Conservation (phyloP, 148 eudicot species). For the Nepenthes mirabilis region DNA sequence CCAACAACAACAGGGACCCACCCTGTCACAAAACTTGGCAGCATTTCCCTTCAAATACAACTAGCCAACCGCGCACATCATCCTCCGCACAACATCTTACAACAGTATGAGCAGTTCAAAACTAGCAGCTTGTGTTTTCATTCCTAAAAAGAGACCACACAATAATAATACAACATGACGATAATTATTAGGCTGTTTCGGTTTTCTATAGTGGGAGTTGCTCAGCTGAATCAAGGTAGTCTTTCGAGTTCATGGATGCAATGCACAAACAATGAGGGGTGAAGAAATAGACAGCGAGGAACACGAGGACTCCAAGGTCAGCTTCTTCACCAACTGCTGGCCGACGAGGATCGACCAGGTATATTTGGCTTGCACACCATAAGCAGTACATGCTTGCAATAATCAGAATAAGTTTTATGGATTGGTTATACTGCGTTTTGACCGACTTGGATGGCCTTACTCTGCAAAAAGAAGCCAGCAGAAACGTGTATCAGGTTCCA, state of each 20-base stretch:
- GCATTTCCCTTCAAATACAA: not conserved
- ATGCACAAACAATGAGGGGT: constrained; percentile 69
- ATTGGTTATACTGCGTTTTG: constrained; percentile 28
- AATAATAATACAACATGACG: too few species aligned
- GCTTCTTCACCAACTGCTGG: constrained; percentile 95
- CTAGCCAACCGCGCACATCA: not conserved
- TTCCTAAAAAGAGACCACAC: too few species aligned
- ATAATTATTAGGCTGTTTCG: too few species aligned
- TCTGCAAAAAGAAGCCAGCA: constrained; percentile 19
- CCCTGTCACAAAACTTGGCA: too few species aligned
- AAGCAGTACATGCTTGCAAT: constrained; percentile 52
- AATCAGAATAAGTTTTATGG: constrained; percentile 30
- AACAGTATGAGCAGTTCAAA: too few species aligned
- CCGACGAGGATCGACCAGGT: constrained; percentile 61
- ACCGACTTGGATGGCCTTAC: constrained; percentile 38
- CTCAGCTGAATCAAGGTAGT: constrained; percentile 1
- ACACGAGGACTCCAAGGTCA: constrained; percentile 85
- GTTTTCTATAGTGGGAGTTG: not conserved
- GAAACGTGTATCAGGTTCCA: too few species aligned
- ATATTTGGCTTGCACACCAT: constrained; percentile 91
- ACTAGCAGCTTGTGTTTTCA: too few species aligned
- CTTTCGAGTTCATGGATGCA: constrained; percentile 56
- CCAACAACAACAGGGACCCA: too few species aligned
- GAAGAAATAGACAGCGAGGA: constrained; percentile 53
- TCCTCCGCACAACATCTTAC: not conserved